Evolutionary conservation across 2,329 filamentous ascomycete species (phyloP).

Genomic region (Rhynchosporium secalis): DNA sequence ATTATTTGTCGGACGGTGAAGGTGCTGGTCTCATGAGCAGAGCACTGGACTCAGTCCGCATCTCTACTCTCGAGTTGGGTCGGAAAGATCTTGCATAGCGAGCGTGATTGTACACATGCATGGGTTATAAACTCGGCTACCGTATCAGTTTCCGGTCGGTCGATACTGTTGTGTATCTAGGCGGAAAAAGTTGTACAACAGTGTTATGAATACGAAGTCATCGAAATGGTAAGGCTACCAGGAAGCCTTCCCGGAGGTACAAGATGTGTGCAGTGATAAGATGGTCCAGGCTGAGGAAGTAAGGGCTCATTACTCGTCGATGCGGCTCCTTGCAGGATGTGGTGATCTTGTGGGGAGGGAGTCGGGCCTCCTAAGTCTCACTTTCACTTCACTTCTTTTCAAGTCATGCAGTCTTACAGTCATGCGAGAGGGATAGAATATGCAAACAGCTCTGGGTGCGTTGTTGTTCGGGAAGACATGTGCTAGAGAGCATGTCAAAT

Average conservation of each 20-base stretch:
- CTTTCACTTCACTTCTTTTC: no score
- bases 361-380: not conserved
- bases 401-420: no score
- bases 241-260: not conserved
- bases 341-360: slow-evolving; percentile 8
- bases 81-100: slow-evolving; percentile 22
- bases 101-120: slow-evolving; percentile 4
- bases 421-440: no score
- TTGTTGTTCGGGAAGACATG: not conserved
- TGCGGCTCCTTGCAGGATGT: slow-evolving; percentile 12
- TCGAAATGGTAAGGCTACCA: not conserved
- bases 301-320: slow-evolving; percentile 1
- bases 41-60: slow-evolving; percentile 10
- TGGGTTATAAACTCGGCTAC: not conserved
- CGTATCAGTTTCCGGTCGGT: not conserved
- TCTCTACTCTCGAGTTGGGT: slow-evolving; percentile 25
- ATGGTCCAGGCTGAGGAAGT: not conserved
- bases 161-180: not conserved
- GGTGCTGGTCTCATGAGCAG: slow-evolving; percentile 17
- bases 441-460: not conserved
- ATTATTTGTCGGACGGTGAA: slow-evolving; percentile 14
- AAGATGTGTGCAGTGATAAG: not conserved
- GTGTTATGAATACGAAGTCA: slow-evolving; percentile 18
- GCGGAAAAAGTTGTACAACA: slow-evolving; percentile 25
- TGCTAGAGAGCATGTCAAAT: not conserved